phyloP scores from a whole-genome alignment of 192 early-diverging fungal genomes.

The Mortierella antarctica region DNA sequence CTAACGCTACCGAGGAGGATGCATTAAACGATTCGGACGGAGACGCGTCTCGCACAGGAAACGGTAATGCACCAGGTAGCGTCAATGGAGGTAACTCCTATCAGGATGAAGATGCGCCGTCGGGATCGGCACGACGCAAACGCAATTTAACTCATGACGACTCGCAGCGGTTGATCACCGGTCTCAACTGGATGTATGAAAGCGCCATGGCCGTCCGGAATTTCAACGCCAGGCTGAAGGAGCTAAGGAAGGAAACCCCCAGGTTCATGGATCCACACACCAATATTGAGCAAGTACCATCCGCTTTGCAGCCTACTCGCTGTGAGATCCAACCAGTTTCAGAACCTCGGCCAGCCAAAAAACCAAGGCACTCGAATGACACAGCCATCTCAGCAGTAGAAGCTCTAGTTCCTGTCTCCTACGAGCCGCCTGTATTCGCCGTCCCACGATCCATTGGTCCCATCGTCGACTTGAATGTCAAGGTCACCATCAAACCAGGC shows the following conservation, averaged over 20 bases:
- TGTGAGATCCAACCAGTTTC: slow-evolving; percentile 26
- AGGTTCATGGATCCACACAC: slow-evolving; percentile 69
- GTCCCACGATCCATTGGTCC: slow-evolving; percentile 41
- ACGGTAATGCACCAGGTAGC: not conserved
- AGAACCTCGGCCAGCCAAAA: too few species aligned
- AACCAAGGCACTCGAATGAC: not conserved
- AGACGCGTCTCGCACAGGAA: slow-evolving; percentile 27
- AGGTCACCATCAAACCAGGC: slow-evolving; percentile 24
- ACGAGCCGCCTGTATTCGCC: not conserved
- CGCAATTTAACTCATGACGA: slow-evolving; percentile 32
- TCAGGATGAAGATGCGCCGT: not conserved
- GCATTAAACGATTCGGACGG: slow-evolving; percentile 29
- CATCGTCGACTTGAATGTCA: slow-evolving; percentile 4
- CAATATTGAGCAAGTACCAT: slow-evolving; percentile 64
- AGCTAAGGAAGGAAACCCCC: slow-evolving; percentile 54
- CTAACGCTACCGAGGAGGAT: slow-evolving; percentile 46
- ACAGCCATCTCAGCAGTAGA: not conserved
- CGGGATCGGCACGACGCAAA: not conserved
- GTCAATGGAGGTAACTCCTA: not conserved
- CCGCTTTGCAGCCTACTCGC: slow-evolving; percentile 57
- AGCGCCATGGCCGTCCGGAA: slow-evolving; percentile 60
- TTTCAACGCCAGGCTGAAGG: slow-evolving; percentile 61
- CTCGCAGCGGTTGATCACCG: slow-evolving; percentile 20
- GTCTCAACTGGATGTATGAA: slow-evolving; percentile 65
- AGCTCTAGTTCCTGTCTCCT: too few species aligned